These are phyloP conservation scores for Pachysolen tannophilus DNA, from an alignment of 805 yeast species.

Conservation along the genomic window DNA sequence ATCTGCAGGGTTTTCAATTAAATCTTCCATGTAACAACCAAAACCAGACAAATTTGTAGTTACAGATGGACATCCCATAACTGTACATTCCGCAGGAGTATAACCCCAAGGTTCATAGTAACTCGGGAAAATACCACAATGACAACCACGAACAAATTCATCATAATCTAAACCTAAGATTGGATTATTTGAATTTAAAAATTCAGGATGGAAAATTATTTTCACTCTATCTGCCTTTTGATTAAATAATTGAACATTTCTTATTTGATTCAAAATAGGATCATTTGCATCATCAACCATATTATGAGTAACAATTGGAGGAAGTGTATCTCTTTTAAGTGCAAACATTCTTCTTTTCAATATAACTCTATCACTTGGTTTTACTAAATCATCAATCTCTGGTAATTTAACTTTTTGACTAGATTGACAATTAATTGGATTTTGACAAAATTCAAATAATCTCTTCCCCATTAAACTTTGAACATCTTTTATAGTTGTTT, in stretches of 20 bases:
- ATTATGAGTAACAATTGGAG: constrained; percentile 95
- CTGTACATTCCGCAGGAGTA: constrained; percentile 99
- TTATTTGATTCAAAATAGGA: constrained; percentile 85
- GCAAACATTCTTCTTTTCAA: constrained; percentile 92
- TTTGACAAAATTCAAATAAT: constrained; percentile 76
- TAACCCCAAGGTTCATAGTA: constrained; percentile 99
- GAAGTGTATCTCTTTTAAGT: constrained; percentile 78
- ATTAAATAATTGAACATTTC: constrained; percentile 88
- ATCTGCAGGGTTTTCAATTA: constrained; percentile 88
- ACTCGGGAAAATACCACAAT: constrained; percentile 96
- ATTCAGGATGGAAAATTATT: constrained; percentile 96
- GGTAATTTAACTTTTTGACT: constrained; percentile 39
- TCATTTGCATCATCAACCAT: constrained; percentile 90
- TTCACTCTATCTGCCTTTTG: constrained; percentile 86
- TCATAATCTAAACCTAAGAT: constrained; percentile 90
- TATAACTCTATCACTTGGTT: constrained; percentile 80
- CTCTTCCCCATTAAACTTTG: constrained; percentile 81
- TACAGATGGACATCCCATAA: constrained; percentile 97
- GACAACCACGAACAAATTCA: constrained; percentile 97
- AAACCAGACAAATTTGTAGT: constrained; percentile 95
- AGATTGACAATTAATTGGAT: constrained; percentile 29
- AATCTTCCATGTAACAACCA: constrained; percentile 98
- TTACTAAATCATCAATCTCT: constrained; percentile 72
- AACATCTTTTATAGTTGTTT: constrained; percentile 80
- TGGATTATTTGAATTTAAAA: constrained; percentile 90